A percentile compares a stretch with the other conserved stretches of the same genome.
These are phyloP conservation scores for Camillea tinctor DNA, from an alignment of 2,329 filamentous ascomycete species.

Conservation along the genomic window DNA sequence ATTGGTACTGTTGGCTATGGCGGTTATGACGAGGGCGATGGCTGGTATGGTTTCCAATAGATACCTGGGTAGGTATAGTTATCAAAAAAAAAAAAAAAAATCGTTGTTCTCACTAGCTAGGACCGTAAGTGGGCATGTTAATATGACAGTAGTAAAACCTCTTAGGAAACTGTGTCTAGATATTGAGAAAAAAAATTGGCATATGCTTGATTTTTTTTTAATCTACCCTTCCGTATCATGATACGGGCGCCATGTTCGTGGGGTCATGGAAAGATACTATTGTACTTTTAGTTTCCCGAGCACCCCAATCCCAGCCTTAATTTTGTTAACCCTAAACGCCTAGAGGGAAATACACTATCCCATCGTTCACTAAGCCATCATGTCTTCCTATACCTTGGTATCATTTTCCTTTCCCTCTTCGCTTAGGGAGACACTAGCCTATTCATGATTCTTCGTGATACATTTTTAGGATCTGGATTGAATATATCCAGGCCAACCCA, in stretches of 20 bases:
- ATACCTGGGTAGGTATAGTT: too few relatives aligned
- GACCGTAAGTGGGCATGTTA: too few relatives aligned
- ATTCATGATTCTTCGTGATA: not conserved
- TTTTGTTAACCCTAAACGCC: constrained; percentile 11
- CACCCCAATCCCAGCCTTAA: not conserved
- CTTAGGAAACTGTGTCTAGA: too few relatives aligned
- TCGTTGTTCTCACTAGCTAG: too few relatives aligned
- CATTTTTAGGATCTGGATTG: not conserved
- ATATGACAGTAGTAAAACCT: too few relatives aligned
- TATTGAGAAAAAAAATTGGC: too few relatives aligned
- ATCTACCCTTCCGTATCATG: not conserved
- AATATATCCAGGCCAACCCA: not conserved
- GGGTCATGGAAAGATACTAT: not conserved
- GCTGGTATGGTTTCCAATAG: too few relatives aligned
- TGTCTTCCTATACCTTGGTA: not conserved
- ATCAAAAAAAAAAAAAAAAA: too few relatives aligned
- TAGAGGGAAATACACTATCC: constrained; percentile 3
- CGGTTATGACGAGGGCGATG: too few relatives aligned
- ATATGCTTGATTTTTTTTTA: not conserved
- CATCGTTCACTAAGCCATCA: constrained; percentile 13
- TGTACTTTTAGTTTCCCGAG: not conserved
- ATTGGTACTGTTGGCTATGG: too few relatives aligned
- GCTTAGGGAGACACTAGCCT: not conserved
- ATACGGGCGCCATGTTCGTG: not conserved
- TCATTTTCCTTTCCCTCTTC: constrained; percentile 1